Evolutionary conservation across 306 rosid genomes (phyloP).

Genomic region (Begonia loranthoides): DNA sequence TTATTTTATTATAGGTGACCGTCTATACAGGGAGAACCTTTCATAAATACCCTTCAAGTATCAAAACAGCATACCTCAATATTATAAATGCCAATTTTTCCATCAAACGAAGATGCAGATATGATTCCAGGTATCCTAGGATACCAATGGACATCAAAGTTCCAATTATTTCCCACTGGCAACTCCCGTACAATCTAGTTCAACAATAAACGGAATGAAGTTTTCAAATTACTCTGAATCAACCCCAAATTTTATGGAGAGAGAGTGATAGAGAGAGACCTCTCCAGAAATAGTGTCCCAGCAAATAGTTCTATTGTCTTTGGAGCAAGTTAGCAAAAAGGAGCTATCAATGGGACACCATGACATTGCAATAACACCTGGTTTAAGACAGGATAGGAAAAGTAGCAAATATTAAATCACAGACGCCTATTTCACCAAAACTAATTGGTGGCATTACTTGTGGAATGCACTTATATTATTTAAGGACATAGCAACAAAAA

Average conservation of each 20-base stretch:
- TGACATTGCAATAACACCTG: constrained; percentile 98
- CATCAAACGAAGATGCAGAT: constrained; percentile 97
- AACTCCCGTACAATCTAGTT: constrained; percentile 76
- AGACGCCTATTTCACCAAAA: no score
- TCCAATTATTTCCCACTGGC: constrained; percentile 94
- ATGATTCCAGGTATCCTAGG: constrained; percentile 86
- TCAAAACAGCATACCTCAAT: constrained; percentile 48
- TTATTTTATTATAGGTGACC: no score
- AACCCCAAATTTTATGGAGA: neutral
- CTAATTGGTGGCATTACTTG: no score
- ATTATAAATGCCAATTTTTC: constrained; percentile 85
- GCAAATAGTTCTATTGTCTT: constrained; percentile 92
- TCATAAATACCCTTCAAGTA: neutral
- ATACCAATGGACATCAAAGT: constrained; percentile 97
- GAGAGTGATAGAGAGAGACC: constrained; percentile 22
- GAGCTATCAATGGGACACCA: constrained; percentile 97
- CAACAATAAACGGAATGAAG: constrained; percentile 10
- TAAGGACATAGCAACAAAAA: no score
- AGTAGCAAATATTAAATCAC: no score
- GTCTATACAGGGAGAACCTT: no score
- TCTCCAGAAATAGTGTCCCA: constrained; percentile 95
- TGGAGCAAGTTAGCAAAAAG: constrained; percentile 87
- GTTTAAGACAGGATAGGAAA: constrained; percentile 5
- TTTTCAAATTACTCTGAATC: neutral
- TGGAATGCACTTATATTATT: no score